Percentiles rank a stretch among this genome's conserved stretches.
phyloP scores from a whole-genome alignment of 2,329 filamentous ascomycete species.

The Tolypocladium ovalisporum region DNA sequence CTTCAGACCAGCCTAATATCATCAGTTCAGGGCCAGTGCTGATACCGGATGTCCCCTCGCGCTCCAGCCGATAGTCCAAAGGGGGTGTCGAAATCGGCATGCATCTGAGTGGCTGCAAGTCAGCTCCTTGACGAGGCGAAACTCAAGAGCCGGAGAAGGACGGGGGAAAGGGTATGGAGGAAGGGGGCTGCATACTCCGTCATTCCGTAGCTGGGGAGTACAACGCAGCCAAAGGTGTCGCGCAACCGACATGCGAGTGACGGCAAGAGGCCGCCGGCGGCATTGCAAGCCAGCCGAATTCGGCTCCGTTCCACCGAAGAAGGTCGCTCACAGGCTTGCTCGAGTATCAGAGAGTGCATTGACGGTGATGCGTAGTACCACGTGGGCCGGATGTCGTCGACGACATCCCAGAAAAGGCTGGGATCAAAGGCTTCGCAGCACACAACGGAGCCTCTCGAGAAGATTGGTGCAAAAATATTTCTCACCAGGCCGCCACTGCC shows the following conservation, averaged over 20 bases:
- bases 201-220: conserved; percentile 49
- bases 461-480: conserved; percentile 43
- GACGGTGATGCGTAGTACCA: conserved; percentile 50
- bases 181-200: conserved; percentile 28
- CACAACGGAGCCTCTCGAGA: conserved; percentile 41
- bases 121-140: neutral
- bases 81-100: conserved; percentile 48
- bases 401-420: conserved; percentile 43
- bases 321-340: conserved; percentile 27
- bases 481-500: conserved; percentile 38
- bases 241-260: conserved; percentile 36
- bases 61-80: conserved; percentile 38
- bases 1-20: conserved; percentile 32
- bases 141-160: neutral
- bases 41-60: conserved; percentile 41
- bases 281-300: conserved; percentile 44
- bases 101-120: conserved; percentile 20
- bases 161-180: neutral
- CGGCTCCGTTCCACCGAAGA: conserved; percentile 28
- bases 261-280: conserved; percentile 40
- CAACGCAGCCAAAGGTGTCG: conserved; percentile 37
- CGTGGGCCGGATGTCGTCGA: conserved; percentile 34
- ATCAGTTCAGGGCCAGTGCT: conserved; percentile 39
- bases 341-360: conserved; percentile 44
- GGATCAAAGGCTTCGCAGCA: conserved; percentile 44